Percentiles rank a stretch among this genome's conserved stretches.
These are phyloP conservation scores for Fraxinus velutina DNA, from an alignment of 305 asterid species.

Conservation along the genomic window DNA sequence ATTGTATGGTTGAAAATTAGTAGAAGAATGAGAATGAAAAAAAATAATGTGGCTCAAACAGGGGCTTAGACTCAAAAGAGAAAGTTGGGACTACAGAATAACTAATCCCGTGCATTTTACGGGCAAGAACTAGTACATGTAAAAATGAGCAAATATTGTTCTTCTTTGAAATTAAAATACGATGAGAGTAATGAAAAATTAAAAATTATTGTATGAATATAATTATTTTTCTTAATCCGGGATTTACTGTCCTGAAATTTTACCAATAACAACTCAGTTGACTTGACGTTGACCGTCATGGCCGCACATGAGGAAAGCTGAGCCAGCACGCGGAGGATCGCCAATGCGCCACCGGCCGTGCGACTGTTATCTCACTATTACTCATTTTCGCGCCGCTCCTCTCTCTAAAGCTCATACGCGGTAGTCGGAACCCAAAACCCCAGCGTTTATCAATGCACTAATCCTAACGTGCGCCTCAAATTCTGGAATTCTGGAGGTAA, in stretches of 20 bases:
- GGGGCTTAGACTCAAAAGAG: too few species aligned
- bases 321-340: constrained; percentile 34
- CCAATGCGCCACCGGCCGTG: constrained; percentile 15
- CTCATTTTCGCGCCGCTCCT: constrained; percentile 21
- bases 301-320: constrained; percentile 26
- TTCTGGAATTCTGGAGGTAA: constrained; percentile 22
- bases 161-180: too few species aligned
- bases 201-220: too few species aligned
- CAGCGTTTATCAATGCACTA: constrained; percentile 24
- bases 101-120: too few species aligned
- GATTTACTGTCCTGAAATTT: background rate
- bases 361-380: constrained; percentile 26
- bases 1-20: too few species aligned
- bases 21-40: too few species aligned
- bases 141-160: too few species aligned
- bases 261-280: background rate
- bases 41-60: too few species aligned
- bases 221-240: background rate
- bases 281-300: constrained; percentile 15
- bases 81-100: too few species aligned
- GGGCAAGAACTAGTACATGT: too few species aligned
- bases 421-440: constrained; percentile 34
- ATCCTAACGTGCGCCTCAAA: background rate
- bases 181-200: too few species aligned
- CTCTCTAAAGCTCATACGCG: constrained; percentile 1